These are phyloP conservation scores for Apiotrichum akiyoshidainum DNA, from an alignment of 1,284 basidiomycete species.

Conservation along the genomic window DNA sequence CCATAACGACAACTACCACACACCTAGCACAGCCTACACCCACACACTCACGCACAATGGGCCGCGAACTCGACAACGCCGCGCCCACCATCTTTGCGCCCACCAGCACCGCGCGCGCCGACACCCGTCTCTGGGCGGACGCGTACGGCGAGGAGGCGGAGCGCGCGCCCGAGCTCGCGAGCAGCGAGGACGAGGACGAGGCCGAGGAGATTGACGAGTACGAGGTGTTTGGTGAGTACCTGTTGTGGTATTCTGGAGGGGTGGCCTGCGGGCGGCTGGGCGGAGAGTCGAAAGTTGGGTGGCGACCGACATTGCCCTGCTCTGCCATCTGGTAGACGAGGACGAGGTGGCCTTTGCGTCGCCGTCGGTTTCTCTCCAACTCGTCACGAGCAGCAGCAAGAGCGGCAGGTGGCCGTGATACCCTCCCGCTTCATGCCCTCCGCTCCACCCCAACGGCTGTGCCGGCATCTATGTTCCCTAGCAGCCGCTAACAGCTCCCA, in stretches of 20 bases:
- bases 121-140: constrained; percentile 19
- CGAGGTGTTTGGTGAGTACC: constrained; percentile 56
- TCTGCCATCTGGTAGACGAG: too few relatives aligned
- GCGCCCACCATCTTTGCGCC: constrained; percentile 47
- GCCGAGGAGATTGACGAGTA: constrained; percentile 60
- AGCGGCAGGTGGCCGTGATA: too few relatives aligned
- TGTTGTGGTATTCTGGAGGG: too few relatives aligned
- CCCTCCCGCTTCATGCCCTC: too few relatives aligned
- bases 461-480: too few relatives aligned
- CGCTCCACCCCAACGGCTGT: too few relatives aligned
- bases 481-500: constrained; percentile 52
- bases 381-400: too few relatives aligned
- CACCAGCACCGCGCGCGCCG: constrained; percentile 17
- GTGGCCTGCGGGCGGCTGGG: background rate
- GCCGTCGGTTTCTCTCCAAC: too few relatives aligned
- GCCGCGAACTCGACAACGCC: constrained; percentile 43
- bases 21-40: background rate
- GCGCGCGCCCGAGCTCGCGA: constrained; percentile 1
- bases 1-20: background rate
- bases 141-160: constrained; percentile 3
- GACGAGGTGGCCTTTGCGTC: too few relatives aligned
- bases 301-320: background rate
- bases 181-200: constrained; percentile 22
- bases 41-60: constrained; percentile 24
- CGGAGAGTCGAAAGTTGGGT: background rate